phyloP scores from a whole-genome alignment of 2,329 filamentous ascomycete genomes.

The Ascosphaera apis region DNA sequence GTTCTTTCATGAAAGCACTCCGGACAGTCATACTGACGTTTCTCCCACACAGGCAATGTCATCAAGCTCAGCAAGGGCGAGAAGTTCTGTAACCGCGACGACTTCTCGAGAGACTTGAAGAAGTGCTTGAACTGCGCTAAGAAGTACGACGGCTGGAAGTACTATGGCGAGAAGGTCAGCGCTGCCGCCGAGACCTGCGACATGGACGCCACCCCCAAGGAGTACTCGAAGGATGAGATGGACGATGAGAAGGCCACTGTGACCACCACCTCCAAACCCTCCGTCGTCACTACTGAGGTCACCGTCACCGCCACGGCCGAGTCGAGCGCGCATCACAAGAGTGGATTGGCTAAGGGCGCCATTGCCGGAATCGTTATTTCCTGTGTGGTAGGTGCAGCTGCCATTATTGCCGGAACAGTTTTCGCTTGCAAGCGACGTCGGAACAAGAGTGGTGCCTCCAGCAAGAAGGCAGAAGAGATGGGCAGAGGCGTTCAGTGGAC shows the following conservation, averaged over 20 bases:
- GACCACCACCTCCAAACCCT: background rate
- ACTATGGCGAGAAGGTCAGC: conserved; percentile 16
- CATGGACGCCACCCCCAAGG: conserved; percentile 6
- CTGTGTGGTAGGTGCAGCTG: background rate
- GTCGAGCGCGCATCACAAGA: background rate
- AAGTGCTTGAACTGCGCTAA: conserved; percentile 19
- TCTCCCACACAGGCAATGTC: conserved; percentile 7
- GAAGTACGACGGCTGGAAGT: conserved; percentile 19
- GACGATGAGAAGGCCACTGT: background rate
- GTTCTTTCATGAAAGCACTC: background rate
- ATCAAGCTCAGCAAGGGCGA: conserved; percentile 7
- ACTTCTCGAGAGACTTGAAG: conserved; percentile 6
- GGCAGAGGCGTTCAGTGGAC: background rate
- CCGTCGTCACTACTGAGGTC: background rate
- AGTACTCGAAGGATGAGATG: background rate
- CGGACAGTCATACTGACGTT: background rate
- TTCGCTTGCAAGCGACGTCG: background rate
- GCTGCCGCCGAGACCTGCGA: conserved; percentile 12
- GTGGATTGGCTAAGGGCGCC: background rate
- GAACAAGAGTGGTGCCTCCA: background rate
- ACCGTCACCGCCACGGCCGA: background rate
- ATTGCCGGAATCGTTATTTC: background rate
- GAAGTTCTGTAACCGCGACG: conserved; percentile 8
- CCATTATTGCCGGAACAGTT: background rate
- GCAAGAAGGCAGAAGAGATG: background rate